Evolutionary conservation across 768 basidiomycete species (phyloP), one percentile per base, ranked within the genome.

Genomic region (Tricholoma saponaceum): DNA sequence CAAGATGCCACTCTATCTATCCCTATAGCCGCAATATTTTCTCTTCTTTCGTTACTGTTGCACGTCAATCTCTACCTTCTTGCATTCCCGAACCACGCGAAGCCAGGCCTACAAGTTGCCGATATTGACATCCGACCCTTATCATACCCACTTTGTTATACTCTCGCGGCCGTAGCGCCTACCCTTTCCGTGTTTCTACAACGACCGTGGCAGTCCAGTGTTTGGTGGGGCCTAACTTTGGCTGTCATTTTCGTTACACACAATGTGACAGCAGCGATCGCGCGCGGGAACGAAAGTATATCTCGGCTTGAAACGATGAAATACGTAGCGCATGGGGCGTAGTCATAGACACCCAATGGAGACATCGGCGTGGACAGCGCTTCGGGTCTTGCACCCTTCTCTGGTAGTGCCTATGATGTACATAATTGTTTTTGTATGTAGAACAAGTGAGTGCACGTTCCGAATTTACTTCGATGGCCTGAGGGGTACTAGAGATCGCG

Each of bases 311-410:
- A 87, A 65, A 69, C 67, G 13, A 69, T 86, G 69, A 79, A 74
- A 63, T 88, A 88, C 60, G 62, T 63, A 7, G 79, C 84, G 9
- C 79, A 76, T 23, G 83, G 85, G 5, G 83, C 84, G 56, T 61
- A 59, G 50, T 28, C 47, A 49, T n/a, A 23, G 47, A 49, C 39
- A 18, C 10, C 41, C 14, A 30, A 22, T 16, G 14, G 35, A 37
- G 35, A 35, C 16, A 37, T 4, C 13, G 22, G 5, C 4, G 23
- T 46, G 39, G 35, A 41, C 18, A 20, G 41, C 30, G 22, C 9
- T 52, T 52, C 13, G 5, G 51, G 22, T 18, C 20, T 33, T 4
- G n/a, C 33, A n/a, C 4, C n/a, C 4, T 35, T 35, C 5, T n/a
- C 32, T 18, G 33, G 20, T 18, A n/a, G n/a, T n/a, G n/a, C n/a